Evolutionary conservation across 164 flowering plant species (phyloP).

Genomic region (Cinnamomum micranthum): DNA sequence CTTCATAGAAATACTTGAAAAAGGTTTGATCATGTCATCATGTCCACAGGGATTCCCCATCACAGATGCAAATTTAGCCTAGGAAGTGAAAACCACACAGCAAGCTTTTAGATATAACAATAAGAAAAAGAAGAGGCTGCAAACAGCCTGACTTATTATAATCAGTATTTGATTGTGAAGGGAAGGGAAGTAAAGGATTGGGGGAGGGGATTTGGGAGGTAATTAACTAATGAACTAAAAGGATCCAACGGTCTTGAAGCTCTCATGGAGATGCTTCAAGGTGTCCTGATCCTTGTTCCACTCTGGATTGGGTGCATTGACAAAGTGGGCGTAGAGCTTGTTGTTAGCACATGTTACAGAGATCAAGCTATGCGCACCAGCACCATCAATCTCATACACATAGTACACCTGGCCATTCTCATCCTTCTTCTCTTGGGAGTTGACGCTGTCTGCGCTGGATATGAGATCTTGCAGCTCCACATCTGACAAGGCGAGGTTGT

Average conservation of each 20-base stretch:
- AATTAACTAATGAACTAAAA: constrained; percentile 5
- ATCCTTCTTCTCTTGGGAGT: constrained; percentile 67
- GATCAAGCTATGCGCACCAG: constrained; percentile 66
- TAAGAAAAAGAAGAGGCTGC: neutral
- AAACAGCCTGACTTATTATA: neutral
- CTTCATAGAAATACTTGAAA: too few relatives aligned
- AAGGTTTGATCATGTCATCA: neutral
- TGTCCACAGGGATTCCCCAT: neutral
- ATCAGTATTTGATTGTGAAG: neutral
- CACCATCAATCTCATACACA: constrained; percentile 77
- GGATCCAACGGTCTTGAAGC: constrained; percentile 63
- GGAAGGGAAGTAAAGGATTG: neutral
- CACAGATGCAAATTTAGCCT: neutral
- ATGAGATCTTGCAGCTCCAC: constrained; percentile 78
- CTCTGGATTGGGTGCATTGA: constrained; percentile 80
- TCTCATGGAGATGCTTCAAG: constrained; percentile 66
- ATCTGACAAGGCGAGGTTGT: constrained; percentile 84
- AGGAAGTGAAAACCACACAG: neutral
- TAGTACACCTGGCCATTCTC: constrained; percentile 83
- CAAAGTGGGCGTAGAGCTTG: constrained; percentile 92
- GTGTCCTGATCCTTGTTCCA: constrained; percentile 71
- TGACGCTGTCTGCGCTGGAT: constrained; percentile 51
- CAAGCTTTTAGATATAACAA: too few relatives aligned
- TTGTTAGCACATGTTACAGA: constrained; percentile 79
- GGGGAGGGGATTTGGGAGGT: neutral